Evolutionary conservation across 2,329 filamentous ascomycete genomes (phyloP).

Genomic region (Fragosphaeria purpurea): DNA sequence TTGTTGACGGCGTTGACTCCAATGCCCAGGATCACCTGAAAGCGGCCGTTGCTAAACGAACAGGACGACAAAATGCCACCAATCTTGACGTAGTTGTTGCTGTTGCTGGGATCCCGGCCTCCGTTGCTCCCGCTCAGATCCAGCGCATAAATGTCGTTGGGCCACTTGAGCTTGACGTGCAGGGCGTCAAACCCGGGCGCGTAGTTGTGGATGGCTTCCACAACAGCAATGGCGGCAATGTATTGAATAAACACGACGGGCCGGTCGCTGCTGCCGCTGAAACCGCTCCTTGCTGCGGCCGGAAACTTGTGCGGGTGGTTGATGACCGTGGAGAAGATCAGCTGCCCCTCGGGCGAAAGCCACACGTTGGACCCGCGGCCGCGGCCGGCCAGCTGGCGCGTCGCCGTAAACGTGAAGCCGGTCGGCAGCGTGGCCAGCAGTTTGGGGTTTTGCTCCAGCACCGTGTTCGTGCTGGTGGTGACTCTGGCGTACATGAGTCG

Average conservation of each 20-base stretch:
- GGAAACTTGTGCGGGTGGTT: constrained; percentile 70
- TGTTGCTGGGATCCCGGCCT: constrained; percentile 22
- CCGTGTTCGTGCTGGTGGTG: constrained; percentile 84
- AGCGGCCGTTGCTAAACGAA: constrained; percentile 64
- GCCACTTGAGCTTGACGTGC: constrained; percentile 89
- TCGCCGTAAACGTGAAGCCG: constrained; percentile 82
- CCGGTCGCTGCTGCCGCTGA: neutral
- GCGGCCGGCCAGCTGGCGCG: constrained; percentile 76
- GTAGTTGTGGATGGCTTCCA: constrained; percentile 73
- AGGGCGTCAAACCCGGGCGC: constrained; percentile 63
- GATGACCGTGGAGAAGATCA: constrained; percentile 83
- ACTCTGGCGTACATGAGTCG: constrained; percentile 81
- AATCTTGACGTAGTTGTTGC: constrained; percentile 64
- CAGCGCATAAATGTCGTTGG: constrained; percentile 77
- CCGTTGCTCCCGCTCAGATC: constrained; percentile 43
- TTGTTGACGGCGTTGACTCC: constrained; percentile 80
- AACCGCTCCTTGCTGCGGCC: constrained; percentile 36
- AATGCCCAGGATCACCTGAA: constrained; percentile 76
- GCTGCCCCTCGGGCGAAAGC: constrained; percentile 76
- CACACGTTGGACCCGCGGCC: constrained; percentile 89
- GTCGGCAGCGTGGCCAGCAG: constrained; percentile 66
- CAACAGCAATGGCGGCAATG: constrained; percentile 76
- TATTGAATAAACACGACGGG: constrained; percentile 94
- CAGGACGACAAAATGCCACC: constrained; percentile 89
- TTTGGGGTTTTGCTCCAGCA: constrained; percentile 81